phyloP scores from a whole-genome alignment of 306 rosid genomes.

The Acacia melanoxylon region DNA sequence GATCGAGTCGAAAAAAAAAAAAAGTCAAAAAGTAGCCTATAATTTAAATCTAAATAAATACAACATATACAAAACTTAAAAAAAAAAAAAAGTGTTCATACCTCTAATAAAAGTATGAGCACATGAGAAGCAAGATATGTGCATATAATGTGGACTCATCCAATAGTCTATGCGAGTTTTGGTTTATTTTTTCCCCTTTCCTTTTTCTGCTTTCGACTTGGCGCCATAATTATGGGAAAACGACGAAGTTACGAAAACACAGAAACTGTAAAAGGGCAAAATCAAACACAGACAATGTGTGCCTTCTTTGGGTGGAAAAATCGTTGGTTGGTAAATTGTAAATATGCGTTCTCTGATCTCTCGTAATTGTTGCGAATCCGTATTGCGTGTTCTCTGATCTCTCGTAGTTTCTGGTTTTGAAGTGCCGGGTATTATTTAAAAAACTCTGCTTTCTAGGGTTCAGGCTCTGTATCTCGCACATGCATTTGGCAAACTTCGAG shows the following conservation, averaged over 20 bases:
- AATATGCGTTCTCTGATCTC: background rate
- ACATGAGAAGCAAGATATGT: too few species aligned
- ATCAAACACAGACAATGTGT: background rate
- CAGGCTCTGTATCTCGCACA: constrained; percentile 44
- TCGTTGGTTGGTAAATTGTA: background rate
- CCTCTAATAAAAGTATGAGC: too few species aligned
- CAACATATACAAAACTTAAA: too few species aligned
- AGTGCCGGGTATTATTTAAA: constrained; percentile 14
- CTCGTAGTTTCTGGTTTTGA: background rate
- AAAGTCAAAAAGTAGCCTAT: too few species aligned
- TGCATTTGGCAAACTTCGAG: constrained; percentile 50
- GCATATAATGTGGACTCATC: too few species aligned
- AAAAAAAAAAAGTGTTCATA: too few species aligned
- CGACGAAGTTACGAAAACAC: background rate
- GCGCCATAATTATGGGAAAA: background rate
- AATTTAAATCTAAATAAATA: too few species aligned
- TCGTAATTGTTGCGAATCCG: background rate
- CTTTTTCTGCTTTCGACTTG: background rate
- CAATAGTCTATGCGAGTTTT: too few species aligned
- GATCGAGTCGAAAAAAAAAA: too few species aligned
- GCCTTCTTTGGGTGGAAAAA: background rate
- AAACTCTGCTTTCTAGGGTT: constrained; percentile 41
- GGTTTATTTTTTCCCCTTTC: too few species aligned
- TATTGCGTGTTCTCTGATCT: background rate
- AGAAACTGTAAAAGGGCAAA: background rate